Conservation (phyloP, 176 grass and related monocot genomes). For the Chrysopogon serrulatus region DNA sequence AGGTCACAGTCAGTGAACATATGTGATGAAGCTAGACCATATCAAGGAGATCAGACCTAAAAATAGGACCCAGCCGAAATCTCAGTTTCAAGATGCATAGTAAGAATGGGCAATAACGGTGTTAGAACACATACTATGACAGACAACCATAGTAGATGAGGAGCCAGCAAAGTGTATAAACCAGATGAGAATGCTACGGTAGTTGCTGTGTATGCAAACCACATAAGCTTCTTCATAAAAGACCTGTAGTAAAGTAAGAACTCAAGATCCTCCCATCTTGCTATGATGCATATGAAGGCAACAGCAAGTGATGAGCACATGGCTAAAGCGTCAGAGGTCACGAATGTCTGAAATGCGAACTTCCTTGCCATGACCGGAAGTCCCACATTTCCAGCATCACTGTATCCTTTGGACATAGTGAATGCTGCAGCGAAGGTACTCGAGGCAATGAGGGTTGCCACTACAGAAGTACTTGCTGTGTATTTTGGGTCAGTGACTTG, state of each 20-base stretch:
- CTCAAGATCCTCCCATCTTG: conserved; percentile 20
- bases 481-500: conserved; percentile 12
- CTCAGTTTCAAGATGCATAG: neutral
- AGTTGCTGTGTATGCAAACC: conserved; percentile 2
- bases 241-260: conserved; percentile 32
- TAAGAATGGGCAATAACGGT: neutral
- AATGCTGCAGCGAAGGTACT: neutral
- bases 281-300: conserved; percentile 27
- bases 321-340: conserved; percentile 3
- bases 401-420: too few species aligned
- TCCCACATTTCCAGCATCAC: too few species aligned
- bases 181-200: neutral
- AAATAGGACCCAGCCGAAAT: neutral
- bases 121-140: neutral
- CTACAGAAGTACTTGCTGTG: conserved; percentile 22
- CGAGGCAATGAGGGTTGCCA: conserved; percentile 11
- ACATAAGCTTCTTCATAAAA: conserved; percentile 23
- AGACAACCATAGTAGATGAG: neutral
- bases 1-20: too few species aligned
- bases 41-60: neutral
- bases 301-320: conserved; percentile 17
- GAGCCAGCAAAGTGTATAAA: neutral
- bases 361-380: conserved; percentile 16
- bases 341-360: neutral
- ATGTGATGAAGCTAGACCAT: too few species aligned